These are phyloP conservation scores for Ulota crispa DNA, from an alignment of 225 moss, liverwort and hornwort species.

Conservation along the genomic window DNA sequence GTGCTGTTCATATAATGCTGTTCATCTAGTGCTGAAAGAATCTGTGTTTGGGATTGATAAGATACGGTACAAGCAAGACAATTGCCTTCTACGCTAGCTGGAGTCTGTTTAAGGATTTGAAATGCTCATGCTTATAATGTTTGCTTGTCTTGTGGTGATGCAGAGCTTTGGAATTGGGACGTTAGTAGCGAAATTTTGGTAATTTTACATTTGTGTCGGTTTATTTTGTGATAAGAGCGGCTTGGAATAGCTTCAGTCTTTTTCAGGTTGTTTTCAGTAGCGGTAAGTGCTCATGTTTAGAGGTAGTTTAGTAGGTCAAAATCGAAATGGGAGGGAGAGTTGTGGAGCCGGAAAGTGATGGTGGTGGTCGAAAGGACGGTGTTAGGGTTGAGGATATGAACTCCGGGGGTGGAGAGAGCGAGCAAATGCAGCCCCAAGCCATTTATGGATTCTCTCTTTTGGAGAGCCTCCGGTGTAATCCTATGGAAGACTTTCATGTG, in stretches of 20 bases:
- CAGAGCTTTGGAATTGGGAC: constrained; percentile 29
- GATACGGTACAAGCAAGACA: neutral
- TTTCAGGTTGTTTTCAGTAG: neutral
- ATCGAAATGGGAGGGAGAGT: constrained; percentile 50
- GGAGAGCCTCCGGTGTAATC: constrained; percentile 58
- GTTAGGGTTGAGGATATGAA: constrained; percentile 43
- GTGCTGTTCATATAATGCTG: neutral
- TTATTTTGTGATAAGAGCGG: neutral
- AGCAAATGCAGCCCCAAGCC: constrained; percentile 78
- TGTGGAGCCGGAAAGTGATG: constrained; percentile 32
- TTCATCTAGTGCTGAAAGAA: neutral
- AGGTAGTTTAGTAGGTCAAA: constrained; percentile 3
- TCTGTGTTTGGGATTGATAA: neutral
- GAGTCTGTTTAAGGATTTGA: neutral
- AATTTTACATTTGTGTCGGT: neutral
- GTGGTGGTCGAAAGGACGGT: constrained; percentile 25
- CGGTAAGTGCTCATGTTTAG: constrained; percentile 35
- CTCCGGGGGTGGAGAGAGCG: constrained; percentile 68
- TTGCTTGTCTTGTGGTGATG: neutral
- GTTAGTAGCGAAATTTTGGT: neutral
- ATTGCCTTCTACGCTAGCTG: neutral
- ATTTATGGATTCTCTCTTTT: constrained; percentile 68
- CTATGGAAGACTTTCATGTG: constrained; percentile 83
- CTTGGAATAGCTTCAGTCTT: neutral
- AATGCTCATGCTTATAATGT: neutral